Percentiles rank a stretch among this genome's conserved stretches.
Evolutionary conservation across 2,329 filamentous ascomycete genomes (phyloP).

Genomic region (Verticillium nubilum): DNA sequence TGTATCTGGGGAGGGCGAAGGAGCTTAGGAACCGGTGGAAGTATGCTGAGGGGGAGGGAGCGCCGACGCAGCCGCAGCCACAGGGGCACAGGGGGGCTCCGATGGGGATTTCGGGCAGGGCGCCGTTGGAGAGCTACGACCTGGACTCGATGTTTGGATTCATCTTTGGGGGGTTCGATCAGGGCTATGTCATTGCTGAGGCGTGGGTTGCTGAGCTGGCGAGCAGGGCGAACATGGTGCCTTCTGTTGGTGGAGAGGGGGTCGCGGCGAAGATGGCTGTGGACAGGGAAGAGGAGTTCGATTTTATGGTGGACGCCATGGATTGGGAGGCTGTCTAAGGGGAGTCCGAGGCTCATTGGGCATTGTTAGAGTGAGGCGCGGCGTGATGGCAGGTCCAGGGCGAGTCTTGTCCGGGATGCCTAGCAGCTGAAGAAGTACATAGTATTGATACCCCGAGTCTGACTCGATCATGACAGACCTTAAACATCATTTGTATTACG

Average conservation of each 20-base stretch:
- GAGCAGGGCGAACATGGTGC: constrained; percentile 7
- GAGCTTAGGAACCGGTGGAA: constrained; percentile 71
- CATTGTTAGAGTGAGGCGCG: background rate
- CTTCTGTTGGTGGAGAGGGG: constrained; percentile 5
- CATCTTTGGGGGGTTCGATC: constrained; percentile 55
- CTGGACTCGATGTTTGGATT: constrained; percentile 52
- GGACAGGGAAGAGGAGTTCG: constrained; percentile 36
- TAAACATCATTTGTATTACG: background rate
- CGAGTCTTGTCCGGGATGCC: background rate
- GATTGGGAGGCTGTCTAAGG: constrained; percentile 42
- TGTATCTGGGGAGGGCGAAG: constrained; percentile 60
- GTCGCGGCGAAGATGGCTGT: constrained; percentile 11
- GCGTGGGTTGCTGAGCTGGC: constrained; percentile 28
- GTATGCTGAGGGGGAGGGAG: constrained; percentile 45
- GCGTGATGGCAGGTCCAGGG: background rate
- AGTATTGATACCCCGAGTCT: background rate
- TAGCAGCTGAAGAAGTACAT: background rate
- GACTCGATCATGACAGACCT: background rate
- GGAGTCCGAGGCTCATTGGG: background rate
- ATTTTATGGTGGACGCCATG: constrained; percentile 55
- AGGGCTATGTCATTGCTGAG: constrained; percentile 47
- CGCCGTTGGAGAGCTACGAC: constrained; percentile 52
- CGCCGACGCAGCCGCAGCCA: background rate
- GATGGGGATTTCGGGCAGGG: constrained; percentile 21
- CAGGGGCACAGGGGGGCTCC: background rate